Evolutionary conservation across 768 basidiomycete species (phyloP).

Genomic region (Fistulinella prunicolor): DNA sequence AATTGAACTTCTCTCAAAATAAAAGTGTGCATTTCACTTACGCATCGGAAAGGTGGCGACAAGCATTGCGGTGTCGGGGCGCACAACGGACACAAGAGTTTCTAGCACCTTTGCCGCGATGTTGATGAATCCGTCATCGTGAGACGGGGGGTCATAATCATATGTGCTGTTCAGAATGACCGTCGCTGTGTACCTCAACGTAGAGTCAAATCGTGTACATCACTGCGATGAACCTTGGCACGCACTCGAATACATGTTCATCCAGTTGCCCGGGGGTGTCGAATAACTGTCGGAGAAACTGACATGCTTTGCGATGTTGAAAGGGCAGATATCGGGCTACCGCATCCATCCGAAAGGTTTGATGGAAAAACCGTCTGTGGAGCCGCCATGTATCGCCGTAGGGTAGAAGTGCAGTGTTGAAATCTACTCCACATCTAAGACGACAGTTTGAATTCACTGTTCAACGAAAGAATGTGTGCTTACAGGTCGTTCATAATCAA

Average conservation of each 20-base stretch:
- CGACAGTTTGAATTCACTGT: neutral
- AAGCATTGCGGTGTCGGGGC: constrained; percentile 5
- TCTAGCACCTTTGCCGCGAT: constrained; percentile 1
- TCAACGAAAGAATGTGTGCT: neutral
- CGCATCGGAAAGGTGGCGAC: constrained; percentile 1
- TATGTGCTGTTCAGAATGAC: constrained; percentile 8
- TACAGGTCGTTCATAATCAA: constrained; percentile 16
- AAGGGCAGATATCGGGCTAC: constrained; percentile 24
- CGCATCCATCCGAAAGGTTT: constrained; percentile 16
- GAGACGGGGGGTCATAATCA: constrained; percentile 10
- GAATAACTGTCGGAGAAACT: constrained; percentile 30
- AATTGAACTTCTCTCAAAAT: neutral
- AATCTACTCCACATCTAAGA: constrained; percentile 11
- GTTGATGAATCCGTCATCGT: constrained; percentile 3
- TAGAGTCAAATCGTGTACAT: neutral
- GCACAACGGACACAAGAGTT: neutral
- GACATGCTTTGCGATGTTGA: constrained; percentile 27
- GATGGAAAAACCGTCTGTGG: constrained; percentile 24
- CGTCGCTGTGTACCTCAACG: constrained; percentile 5
- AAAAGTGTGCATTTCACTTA: neutral
- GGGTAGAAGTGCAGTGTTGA: constrained; percentile 7
- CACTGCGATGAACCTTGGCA: too few relatives aligned
- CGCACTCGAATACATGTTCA: constrained; percentile 12
- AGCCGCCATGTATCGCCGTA: neutral
- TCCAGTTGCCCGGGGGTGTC: constrained; percentile 17